Evolutionary conservation across 805 yeast genomes (phyloP).

Genomic region (Starmera caribaea): DNA sequence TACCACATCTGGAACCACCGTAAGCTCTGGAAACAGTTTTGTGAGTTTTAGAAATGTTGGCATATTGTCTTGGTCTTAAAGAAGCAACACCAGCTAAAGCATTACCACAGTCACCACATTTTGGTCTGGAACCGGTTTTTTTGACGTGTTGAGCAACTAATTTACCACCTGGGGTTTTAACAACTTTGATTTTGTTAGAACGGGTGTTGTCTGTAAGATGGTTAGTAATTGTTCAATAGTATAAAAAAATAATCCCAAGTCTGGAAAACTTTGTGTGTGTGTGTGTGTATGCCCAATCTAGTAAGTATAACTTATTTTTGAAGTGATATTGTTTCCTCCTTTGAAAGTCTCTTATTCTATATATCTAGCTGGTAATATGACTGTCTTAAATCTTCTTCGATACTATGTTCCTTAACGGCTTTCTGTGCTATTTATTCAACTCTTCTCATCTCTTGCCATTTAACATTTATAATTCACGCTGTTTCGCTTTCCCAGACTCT

Average conservation of each 20-base stretch:
- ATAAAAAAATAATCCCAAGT: not conserved
- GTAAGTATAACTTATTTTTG: no score
- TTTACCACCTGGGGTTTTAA: conserved; percentile 99
- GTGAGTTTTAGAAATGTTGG: conserved; percentile 88
- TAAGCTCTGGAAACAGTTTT: conserved; percentile 99
- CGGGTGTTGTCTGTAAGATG: conserved; percentile 87
- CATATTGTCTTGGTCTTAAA: conserved; percentile 98
- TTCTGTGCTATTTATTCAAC: no score
- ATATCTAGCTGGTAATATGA: no score
- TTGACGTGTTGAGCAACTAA: conserved; percentile 96
- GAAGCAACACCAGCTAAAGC: conserved; percentile 84
- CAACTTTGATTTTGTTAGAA: conserved; percentile 99
- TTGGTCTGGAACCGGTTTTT: conserved; percentile 75
- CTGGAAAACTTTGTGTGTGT: not conserved
- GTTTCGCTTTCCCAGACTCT: no score
- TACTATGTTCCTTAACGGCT: no score
- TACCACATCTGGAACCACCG: conserved; percentile 99
- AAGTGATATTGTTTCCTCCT: no score
- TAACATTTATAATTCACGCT: no score
- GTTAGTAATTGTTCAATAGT: conserved; percentile 11
- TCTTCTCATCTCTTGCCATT: no score
- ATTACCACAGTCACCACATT: conserved; percentile 76
- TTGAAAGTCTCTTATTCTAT: no score
- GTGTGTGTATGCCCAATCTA: no score
- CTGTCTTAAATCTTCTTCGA: no score